Evolutionary conservation across 1,284 basidiomycete species (phyloP).

Genomic region (Pyrrhoderma lamaoense): DNA sequence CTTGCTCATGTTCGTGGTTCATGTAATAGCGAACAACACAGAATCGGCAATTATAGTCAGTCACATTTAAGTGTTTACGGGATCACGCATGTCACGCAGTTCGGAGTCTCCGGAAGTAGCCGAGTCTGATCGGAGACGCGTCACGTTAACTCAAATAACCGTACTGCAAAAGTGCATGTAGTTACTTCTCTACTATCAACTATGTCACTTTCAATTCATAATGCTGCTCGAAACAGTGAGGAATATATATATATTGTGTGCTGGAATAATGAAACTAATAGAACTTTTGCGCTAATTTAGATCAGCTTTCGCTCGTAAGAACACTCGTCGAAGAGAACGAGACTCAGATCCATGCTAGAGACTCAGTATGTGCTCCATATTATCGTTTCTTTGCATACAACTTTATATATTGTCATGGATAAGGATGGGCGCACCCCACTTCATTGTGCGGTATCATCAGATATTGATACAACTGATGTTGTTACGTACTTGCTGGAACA

Average conservation of each 20-base stretch:
- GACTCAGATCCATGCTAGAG: slow-evolving; percentile 56
- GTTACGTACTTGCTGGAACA: slow-evolving; percentile 67
- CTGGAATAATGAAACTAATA: too few relatives aligned
- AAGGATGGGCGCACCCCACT: slow-evolving; percentile 86
- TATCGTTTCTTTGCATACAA: too few relatives aligned
- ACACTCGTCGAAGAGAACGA: slow-evolving; percentile 65
- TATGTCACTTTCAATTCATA: slow-evolving; percentile 37
- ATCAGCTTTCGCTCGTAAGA: slow-evolving; percentile 69
- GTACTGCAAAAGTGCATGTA: not conserved
- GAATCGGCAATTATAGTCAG: too few relatives aligned
- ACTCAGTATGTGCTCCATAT: slow-evolving; percentile 44
- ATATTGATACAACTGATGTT: slow-evolving; percentile 54
- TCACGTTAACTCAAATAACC: not conserved
- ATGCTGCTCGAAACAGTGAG: slow-evolving; percentile 61
- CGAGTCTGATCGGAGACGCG: not conserved
- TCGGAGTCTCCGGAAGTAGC: not conserved
- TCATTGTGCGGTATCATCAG: slow-evolving; percentile 83
- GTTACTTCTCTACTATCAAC: not conserved
- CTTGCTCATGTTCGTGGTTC: too few relatives aligned
- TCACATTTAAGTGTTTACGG: not conserved
- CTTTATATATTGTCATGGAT: slow-evolving; percentile 5
- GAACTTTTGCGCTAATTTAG: too few relatives aligned
- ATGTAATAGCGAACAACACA: slow-evolving; percentile 3
- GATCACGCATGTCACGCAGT: not conserved
- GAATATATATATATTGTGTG: not conserved